These are phyloP conservation scores for Castanopsis chinensis DNA, from an alignment of 306 rosid species.

Conservation along the genomic window DNA sequence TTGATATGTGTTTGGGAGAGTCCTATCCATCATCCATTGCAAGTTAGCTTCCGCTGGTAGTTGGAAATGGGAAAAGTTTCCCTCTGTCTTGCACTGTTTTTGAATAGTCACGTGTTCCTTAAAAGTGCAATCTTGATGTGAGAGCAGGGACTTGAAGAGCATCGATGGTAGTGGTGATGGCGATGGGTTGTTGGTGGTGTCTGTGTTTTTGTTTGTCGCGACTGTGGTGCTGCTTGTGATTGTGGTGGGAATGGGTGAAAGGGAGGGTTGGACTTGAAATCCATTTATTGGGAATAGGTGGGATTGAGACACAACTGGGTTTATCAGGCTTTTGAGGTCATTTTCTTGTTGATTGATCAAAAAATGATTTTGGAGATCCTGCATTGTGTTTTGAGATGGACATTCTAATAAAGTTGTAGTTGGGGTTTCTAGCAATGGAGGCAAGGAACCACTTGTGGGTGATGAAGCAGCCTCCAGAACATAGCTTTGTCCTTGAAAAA, in stretches of 20 bases:
- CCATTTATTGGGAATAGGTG: constrained; percentile 21
- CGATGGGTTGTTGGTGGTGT: constrained; percentile 3
- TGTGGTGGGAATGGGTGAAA: neutral
- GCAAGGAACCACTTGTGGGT: constrained; percentile 17
- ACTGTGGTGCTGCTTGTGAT: neutral
- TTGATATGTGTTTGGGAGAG: constrained; percentile 10
- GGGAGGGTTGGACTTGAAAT: constrained; percentile 14
- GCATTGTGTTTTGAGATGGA: constrained; percentile 28
- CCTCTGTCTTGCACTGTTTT: constrained; percentile 36
- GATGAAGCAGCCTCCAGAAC: constrained; percentile 17
- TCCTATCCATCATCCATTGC: constrained; percentile 33
- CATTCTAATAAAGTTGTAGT: constrained; percentile 11
- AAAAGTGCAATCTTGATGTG: constrained; percentile 33
- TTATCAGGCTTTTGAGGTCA: constrained; percentile 16
- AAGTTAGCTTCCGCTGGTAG: constrained; percentile 6
- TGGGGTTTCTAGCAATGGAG: constrained; percentile 34
- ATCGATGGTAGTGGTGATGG: constrained; percentile 22
- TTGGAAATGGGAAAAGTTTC: constrained; percentile 32
- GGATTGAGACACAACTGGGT: constrained; percentile 24
- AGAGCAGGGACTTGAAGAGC: constrained; percentile 39
- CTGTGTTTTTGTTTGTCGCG: constrained; percentile 2
- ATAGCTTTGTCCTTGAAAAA: constrained; percentile 23
- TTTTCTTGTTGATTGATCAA: constrained; percentile 13
- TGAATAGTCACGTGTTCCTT: constrained; percentile 25
- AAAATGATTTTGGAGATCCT: constrained; percentile 21